phyloP scores from a whole-genome alignment of 108 stramenopile species.

The Craspedostauros australis region DNA sequence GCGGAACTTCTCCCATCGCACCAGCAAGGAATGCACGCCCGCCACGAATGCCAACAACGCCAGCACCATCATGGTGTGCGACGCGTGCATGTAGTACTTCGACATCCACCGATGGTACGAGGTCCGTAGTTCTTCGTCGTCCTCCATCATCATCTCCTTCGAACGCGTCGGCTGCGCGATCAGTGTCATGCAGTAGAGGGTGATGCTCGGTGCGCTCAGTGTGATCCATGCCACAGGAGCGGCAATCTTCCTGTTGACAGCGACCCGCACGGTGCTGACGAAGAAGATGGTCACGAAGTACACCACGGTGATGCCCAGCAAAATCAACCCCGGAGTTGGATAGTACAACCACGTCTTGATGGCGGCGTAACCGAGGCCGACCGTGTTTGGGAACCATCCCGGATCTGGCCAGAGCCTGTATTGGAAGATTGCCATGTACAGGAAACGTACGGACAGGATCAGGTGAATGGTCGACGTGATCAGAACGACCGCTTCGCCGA shows the following conservation, averaged over 20 bases:
- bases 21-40: constrained; percentile 35
- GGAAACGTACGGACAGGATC: constrained; percentile 40
- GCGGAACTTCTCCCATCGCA: constrained; percentile 35
- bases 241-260: constrained; percentile 48
- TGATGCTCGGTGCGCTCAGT: constrained; percentile 48
- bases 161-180: constrained; percentile 37
- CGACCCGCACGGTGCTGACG: constrained; percentile 32
- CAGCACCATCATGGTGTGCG: constrained; percentile 39
- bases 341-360: constrained; percentile 59
- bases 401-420: constrained; percentile 51
- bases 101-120: constrained; percentile 23
- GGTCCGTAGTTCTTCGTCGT: constrained; percentile 5
- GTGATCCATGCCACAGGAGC: constrained; percentile 58
- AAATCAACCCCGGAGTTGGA: constrained; percentile 40
- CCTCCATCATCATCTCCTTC: constrained; percentile 22
- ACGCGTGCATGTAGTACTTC: constrained; percentile 36
- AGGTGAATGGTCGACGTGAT: constrained; percentile 40
- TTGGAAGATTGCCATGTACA: constrained; percentile 39
- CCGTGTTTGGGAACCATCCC: constrained; percentile 58
- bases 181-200: constrained; percentile 46
- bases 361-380: constrained; percentile 48
- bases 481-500: constrained; percentile 41
- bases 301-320: constrained; percentile 12
- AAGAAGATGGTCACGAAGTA: constrained; percentile 20
- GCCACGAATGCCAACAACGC: constrained; percentile 41